A percentile compares a stretch with the other conserved stretches of the same genome.
Evolutionary conservation across 441 rosid species (phyloP).

Genomic region (Metrosideros polymorpha): DNA sequence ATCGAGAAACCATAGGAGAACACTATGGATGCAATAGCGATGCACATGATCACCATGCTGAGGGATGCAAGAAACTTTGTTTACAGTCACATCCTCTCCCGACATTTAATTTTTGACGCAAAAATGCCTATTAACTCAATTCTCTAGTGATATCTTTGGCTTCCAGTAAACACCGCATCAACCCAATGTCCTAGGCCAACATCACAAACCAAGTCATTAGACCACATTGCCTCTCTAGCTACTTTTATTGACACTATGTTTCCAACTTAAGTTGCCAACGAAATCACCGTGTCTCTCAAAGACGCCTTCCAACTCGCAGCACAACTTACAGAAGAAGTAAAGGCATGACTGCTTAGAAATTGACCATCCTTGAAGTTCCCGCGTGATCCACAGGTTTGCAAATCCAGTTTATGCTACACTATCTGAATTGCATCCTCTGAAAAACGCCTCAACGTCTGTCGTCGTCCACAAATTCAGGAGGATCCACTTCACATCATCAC

Average conservation of each 20-base stretch:
- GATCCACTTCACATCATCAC: background rate
- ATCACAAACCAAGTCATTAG: background rate
- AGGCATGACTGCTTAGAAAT: background rate
- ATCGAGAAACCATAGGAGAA: background rate
- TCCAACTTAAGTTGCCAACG: background rate
- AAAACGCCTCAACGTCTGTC: accelerated
- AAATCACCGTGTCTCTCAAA: background rate
- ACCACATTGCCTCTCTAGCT: background rate
- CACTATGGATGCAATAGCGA: conserved; percentile 1
- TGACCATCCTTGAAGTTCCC: background rate
- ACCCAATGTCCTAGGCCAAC: background rate
- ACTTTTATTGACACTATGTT: background rate
- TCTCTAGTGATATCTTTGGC: too few relatives aligned
- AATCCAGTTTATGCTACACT: background rate
- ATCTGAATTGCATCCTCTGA: background rate
- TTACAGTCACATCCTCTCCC: too few relatives aligned
- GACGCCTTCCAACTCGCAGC: background rate
- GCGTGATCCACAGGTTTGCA: background rate
- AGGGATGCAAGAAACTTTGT: background rate
- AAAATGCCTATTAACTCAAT: too few relatives aligned
- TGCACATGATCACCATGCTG: conserved; percentile 1
- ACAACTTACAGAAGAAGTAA: background rate
- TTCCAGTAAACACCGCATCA: background rate
- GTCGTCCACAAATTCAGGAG: background rate
- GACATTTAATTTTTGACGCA: too few relatives aligned